Evolutionary conservation across 495 filamentous ascomycete species (phyloP).

Genomic region (Pseudotulostoma volvatum): DNA sequence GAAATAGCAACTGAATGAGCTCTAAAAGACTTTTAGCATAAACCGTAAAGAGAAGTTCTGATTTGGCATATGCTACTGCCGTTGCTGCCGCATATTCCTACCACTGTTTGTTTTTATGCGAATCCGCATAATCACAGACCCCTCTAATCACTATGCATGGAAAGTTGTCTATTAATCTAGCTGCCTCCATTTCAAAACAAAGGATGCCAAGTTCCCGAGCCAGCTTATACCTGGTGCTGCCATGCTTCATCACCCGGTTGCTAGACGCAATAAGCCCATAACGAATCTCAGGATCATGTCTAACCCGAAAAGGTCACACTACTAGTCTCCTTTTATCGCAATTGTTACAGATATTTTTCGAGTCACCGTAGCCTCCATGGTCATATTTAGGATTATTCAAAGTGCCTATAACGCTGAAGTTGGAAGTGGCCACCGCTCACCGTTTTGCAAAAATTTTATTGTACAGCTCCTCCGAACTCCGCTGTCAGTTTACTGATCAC

Average conservation of each 20-base stretch:
- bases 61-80: no score
- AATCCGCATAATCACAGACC: conserved; percentile 19
- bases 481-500: no score
- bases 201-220: conserved; percentile 15
- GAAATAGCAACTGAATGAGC: conserved; percentile 1
- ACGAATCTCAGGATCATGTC: conserved; percentile 3
- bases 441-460: no score
- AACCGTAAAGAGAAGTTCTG: no score
- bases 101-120: conserved; percentile 23
- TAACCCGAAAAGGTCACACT: neutral
- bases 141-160: conserved; percentile 16
- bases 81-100: no score
- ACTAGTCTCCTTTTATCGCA: conserved; percentile 1
- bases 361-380: conserved; percentile 11
- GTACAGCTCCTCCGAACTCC: no score
- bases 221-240: conserved; percentile 6
- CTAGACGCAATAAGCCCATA: conserved; percentile 10
- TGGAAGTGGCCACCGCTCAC: no score
- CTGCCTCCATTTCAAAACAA: conserved; percentile 21
- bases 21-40: neutral
- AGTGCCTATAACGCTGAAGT: no score
- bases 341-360: conserved; percentile 1
- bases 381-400: no score
- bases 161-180: conserved; percentile 15
- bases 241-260: conserved; percentile 8